Evolutionary conservation across 2,329 filamentous ascomycete species (phyloP).

Genomic region (Colletotrichum magnum): DNA sequence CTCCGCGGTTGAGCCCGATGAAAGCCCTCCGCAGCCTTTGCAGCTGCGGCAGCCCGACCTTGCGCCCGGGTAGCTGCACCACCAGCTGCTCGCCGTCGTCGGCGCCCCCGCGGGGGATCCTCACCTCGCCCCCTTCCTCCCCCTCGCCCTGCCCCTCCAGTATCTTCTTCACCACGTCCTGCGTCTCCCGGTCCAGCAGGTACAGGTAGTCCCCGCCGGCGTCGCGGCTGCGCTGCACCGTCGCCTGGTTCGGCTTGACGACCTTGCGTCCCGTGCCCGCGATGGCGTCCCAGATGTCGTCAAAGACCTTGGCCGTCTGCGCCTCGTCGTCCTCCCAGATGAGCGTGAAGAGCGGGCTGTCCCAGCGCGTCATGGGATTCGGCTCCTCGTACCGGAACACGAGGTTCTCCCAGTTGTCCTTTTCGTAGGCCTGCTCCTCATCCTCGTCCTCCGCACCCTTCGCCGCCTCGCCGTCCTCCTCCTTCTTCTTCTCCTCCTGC

Average conservation of each 20-base stretch:
- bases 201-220: constrained; percentile 82
- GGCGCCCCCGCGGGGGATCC: constrained; percentile 55
- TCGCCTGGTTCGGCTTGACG: constrained; percentile 82
- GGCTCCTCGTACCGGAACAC: constrained; percentile 89
- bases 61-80: constrained; percentile 76
- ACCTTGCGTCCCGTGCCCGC: constrained; percentile 74
- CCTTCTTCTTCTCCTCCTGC: constrained; percentile 37
- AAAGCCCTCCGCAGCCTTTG: constrained; percentile 85
- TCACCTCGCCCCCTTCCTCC: constrained; percentile 68
- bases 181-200: constrained; percentile 83
- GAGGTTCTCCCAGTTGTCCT: constrained; percentile 80
- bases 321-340: constrained; percentile 80
- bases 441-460: constrained; percentile 11
- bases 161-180: constrained; percentile 80
- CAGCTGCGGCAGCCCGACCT: constrained; percentile 79
- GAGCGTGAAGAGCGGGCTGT: constrained; percentile 85
- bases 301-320: constrained; percentile 69
- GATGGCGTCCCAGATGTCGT: constrained; percentile 82
- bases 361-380: constrained; percentile 88
- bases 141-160: constrained; percentile 78
- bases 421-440: constrained; percentile 64
- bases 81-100: constrained; percentile 57
- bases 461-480: constrained; percentile 54
- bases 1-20: constrained; percentile 80
- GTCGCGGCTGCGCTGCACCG: constrained; percentile 74